Evolutionary conservation across 1,284 basidiomycete species (phyloP), one percentile per base, ranked within the genome.

Genomic region (Exsudoporus floridanus): DNA sequence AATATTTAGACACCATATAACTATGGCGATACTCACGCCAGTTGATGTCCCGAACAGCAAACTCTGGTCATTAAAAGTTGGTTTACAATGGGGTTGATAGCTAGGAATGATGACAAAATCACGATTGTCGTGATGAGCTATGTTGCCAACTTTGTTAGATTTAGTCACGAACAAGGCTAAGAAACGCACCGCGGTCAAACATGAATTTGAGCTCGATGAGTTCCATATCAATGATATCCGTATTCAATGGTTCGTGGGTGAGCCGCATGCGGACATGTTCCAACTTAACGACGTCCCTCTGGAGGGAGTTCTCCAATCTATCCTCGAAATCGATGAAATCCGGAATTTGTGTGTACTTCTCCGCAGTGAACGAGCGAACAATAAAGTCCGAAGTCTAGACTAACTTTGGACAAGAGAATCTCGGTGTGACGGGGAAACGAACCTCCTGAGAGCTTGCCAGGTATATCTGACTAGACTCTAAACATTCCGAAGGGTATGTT

Each of bases 331-430:
- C 70, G 50, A 90, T 82, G 64, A 94, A 92, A 62, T 92, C 88
- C 16, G 87, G 84, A 50, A 94, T 86, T 84, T 93, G 89, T 16
- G 87, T 86, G 64, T 91, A 90, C 68, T 88, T 91, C 69, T 92
- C 88, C 13, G 74, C 67, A 13, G 76, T 80, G 69, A 93, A 90
- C 9, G 90, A 88, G 47, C 86, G 81, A 54, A 86, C 81, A 49
- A 92, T 76, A 63, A 84, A 90, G 56, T 92, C 90, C 16, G 86
- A 79, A 2, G 88, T 91, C 90, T 92, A 60, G 27, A 51, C 38
- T 30, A 38, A 28, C 14, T 56, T 38, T 54, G 48, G 38, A 56
- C 21, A 43, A 46, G 14, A 45, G 13, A 30, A 43, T 45, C 31
- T 39, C 8, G 52, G 10, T 9, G 23, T 52, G 48, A 57, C 38